Base-by-base conservation (phyloP, 2,329 filamentous ascomycete genomes). In the Alternaria sp. region DNA sequence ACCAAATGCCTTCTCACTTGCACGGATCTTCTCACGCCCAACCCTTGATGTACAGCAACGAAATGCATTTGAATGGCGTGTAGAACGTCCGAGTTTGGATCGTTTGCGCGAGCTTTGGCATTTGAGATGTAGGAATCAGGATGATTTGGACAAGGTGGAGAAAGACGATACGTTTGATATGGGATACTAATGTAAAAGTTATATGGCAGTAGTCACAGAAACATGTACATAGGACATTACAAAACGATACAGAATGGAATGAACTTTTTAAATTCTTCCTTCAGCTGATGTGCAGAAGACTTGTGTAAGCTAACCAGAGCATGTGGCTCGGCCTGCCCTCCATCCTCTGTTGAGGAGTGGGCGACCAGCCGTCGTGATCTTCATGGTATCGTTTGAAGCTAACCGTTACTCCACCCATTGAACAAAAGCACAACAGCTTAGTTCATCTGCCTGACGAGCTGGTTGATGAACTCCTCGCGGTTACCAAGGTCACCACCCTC, bases 401-500 rank as follows among this genome's bases (percentile, higher is more conserved):
- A 66, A 65, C 67, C 69, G 58, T 71, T 63, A 71, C 68, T 66
- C 68, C 72, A 66, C 60, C 70, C 66, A 67, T 61, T 44, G 54
- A 56, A 60, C 56, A 64, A 48, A 59, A 58, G 41, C 61, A 42
- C 56, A 28, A 55, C 79, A 58, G 64, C 66, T 68, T 96, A 99
- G 90, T 98, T 98, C 95, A 98, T 99, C 86, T 96, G 92, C 83
- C 91, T 89, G 85, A 99, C 90, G 78, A 98, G 89, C 77, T 82
- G 86, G 85, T 97, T 98, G 89, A 99, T 97, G 86, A 94, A 90
- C 78, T 97, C 92, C 88, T 99, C 95, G 72, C 95, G 91, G 90
- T 99, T 98, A 81, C 95, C 95, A 75, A 96, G 86, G 83, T 99
- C 95, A 90, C 95, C 95, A 84, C 94, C 95, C 88, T 97, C 91